Percentiles rank a stretch among this genome's conserved stretches.
These are phyloP conservation scores for Serendipita indica DNA, from an alignment of 768 basidiomycete genomes.

Conservation along the genomic window DNA sequence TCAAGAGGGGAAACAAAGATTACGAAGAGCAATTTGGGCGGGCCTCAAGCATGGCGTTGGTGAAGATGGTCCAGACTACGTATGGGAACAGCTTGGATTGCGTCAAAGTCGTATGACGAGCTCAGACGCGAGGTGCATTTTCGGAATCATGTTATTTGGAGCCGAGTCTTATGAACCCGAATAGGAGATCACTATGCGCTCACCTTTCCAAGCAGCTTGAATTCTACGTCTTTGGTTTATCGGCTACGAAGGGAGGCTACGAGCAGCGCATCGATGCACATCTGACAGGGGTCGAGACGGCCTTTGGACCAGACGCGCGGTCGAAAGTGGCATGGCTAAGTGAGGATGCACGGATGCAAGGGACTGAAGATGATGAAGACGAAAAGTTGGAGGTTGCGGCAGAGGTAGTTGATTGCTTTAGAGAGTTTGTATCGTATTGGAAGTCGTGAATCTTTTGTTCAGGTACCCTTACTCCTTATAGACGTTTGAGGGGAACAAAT, in stretches of 20 bases:
- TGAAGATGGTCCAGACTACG: not conserved
- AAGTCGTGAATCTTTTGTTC: too few relatives aligned
- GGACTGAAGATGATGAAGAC: not conserved
- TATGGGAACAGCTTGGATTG: not conserved
- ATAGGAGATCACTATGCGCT: not conserved
- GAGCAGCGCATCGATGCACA: not conserved
- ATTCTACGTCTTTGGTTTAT: not conserved
- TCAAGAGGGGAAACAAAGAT: not conserved
- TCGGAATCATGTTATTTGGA: not conserved
- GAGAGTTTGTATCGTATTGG: too few relatives aligned
- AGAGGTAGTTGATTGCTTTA: not conserved
- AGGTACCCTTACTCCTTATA: too few relatives aligned
- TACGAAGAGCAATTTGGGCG: not conserved
- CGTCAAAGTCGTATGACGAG: not conserved
- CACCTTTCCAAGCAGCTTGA: not conserved
- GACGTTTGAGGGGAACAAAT: too few relatives aligned
- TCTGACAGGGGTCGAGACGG: not conserved
- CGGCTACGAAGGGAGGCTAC: not conserved
- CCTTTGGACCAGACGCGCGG: not conserved
- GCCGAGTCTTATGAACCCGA: not conserved
- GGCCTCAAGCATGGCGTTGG: not conserved
- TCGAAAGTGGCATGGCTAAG: not conserved
- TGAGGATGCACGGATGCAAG: not conserved
- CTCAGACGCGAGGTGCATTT: not conserved
- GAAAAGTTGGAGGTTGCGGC: not conserved